Percentiles rank a stretch among this genome's conserved stretches.
phyloP scores from a whole-genome alignment of 352 stramenopile genomes.

The Phytophthora foliorum region DNA sequence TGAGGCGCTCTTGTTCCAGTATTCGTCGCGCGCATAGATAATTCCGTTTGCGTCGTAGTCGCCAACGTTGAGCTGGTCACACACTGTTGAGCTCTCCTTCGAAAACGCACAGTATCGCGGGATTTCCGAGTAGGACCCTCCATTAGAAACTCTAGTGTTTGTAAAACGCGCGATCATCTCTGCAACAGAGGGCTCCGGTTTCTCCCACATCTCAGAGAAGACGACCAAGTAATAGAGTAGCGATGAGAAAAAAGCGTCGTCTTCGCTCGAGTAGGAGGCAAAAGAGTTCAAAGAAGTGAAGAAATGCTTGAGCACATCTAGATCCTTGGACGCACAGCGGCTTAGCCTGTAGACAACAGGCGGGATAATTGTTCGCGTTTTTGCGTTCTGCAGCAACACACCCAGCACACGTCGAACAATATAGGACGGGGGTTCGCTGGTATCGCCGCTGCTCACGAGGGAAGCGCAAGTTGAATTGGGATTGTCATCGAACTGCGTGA shows the following conservation, averaged over 20 bases:
- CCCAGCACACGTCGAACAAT: slow-evolving; percentile 38
- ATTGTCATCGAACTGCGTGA: slow-evolving; percentile 36
- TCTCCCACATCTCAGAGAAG: slow-evolving; percentile 68
- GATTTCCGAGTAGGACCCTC: slow-evolving; percentile 31
- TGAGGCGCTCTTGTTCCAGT: slow-evolving; percentile 63
- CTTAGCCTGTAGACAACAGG: slow-evolving; percentile 49
- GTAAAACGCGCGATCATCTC: slow-evolving; percentile 40
- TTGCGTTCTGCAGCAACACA: slow-evolving; percentile 33
- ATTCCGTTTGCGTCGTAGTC: slow-evolving; percentile 42
- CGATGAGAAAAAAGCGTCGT: slow-evolving; percentile 37
- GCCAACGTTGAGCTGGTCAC: slow-evolving; percentile 26
- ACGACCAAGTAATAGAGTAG: slow-evolving; percentile 57
- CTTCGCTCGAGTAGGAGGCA: slow-evolving; percentile 15
- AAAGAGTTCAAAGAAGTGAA: slow-evolving; percentile 20
- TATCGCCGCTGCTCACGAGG: slow-evolving; percentile 20
- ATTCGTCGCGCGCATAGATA: slow-evolving; percentile 60
- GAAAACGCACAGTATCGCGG: slow-evolving; percentile 65
- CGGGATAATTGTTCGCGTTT: slow-evolving; percentile 43
- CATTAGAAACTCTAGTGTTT: slow-evolving; percentile 30
- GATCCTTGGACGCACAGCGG: slow-evolving; percentile 46
- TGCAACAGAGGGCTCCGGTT: slow-evolving; percentile 23
- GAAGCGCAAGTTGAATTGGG: slow-evolving; percentile 35
- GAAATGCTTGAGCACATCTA: slow-evolving; percentile 37
- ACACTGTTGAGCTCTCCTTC: slow-evolving; percentile 49
- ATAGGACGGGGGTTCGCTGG: slow-evolving; percentile 31